Base-by-base conservation (phyloP, 495 filamentous ascomycete genomes). In the Endocarpon pusillum region DNA sequence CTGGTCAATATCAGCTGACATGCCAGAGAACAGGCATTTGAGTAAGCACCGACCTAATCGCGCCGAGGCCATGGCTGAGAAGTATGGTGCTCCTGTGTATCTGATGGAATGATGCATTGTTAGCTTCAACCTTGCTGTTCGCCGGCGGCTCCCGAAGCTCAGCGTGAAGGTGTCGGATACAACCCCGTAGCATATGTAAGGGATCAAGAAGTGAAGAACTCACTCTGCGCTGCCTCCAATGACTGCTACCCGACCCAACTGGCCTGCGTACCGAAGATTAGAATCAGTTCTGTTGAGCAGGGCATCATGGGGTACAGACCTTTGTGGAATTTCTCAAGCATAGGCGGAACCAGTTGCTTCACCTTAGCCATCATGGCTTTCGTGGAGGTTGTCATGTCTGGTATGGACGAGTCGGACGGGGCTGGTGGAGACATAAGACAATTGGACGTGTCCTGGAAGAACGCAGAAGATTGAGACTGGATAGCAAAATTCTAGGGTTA, bases 281-380 rank as follows among this genome's bases (percentile, higher is more conserved):
- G 23, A 36, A 31, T 46, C 22, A 44, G 35, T 38, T 22, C 15
- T 21, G 11, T 11, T 31, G 16, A 22, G 14, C 9, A n/a, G n/a
- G n/a, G n/a, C n/a, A n/a, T n/a, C n/a, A 4, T 24, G 3, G 21
- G 24, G 27, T 40, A 39, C 37, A 32, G 46, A 85, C 87, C 89
- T 75, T 97, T 97, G 53, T 97, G 89, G 49, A 97, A 94, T 41
- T 71, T 85, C 48, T 89, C 84, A 8, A 96, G 69, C 78, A 97
- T 78, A 6, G 89, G 89, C 26, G 89, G 89, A 30, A 97, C 69
- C 54, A 97, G 79, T 54, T 78, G 83, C 62, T 79, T 78, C 49
- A 87, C 85, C 52, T 81, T 84, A 33, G 59, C 51, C 16, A 97
- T 64, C 20, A 93, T 60, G 36, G 81, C 76, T 53, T 75, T 75